Base-by-base conservation (phyloP, 1,284 basidiomycete species). In the Rhodotorula sp. region DNA sequence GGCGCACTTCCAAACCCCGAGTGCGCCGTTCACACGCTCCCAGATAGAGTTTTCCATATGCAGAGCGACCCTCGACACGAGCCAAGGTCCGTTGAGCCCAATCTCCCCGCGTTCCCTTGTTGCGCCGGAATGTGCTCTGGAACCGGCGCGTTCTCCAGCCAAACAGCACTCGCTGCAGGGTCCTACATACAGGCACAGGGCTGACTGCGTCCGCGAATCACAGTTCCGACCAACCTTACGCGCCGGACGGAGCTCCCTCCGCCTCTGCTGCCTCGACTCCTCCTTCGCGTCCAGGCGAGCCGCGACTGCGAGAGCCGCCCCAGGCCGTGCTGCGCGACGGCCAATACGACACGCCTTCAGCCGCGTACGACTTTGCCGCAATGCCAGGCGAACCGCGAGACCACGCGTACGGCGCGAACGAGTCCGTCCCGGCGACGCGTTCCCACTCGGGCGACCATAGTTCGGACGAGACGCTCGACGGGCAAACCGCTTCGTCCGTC, bases 151-250 rank as follows among this genome's bases (percentile, higher is more conserved):
- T 19, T 10, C 49, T 50, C 49, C 2, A 18, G 19, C 23, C 19
- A 18, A 18, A 57, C 16, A 21, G 31, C 31, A 12, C 31, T 57
- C 1, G 28, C 21, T 12, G n/a, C n/a, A n/a, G n/a, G n/a, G 31
- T 48, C 38, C 38, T 38, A 38, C 38, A n/a, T 34, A 7, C 34
- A 38, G 38, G 38, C 12, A 38, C 5, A 10, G 8, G 8, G 28
- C 19, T 34, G 6, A 38, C 31, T 34, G 31, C 28, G 55, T 23
- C 4, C 56, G 7, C 8, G 61, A 66, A 61, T 34, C 48, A 31
- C 62, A 64, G 64, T 2, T 69, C 69, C 47, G 67, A 72, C n/a
- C 67, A 66, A 28, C 70, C 70, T 2, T 72, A 72, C 64, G 7
- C 60, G 15, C 19, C 59, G 16, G 48, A 38, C n/a, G 47, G 38